phyloP scores from a whole-genome alignment of 306 rosid species.

The Cicer yamashitae region DNA sequence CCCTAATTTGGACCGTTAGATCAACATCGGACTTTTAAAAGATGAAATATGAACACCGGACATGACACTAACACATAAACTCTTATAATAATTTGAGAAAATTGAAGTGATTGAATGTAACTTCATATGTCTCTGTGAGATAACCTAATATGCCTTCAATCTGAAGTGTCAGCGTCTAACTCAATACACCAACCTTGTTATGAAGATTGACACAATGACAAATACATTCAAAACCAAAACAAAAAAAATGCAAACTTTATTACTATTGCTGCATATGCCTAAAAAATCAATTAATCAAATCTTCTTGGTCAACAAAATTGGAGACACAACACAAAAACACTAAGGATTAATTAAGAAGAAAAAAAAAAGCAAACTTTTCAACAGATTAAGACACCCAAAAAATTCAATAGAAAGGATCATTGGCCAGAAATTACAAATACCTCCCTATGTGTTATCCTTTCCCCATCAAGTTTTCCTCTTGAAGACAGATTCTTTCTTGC shows the following conservation, averaged over 20 bases:
- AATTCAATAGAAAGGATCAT: conserved; percentile 11
- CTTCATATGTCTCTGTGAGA: no score
- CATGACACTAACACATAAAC: no score
- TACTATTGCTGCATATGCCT: background rate
- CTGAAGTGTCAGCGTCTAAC: no score
- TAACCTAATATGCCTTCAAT: no score
- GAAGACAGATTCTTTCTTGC: conserved; percentile 68
- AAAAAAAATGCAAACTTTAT: background rate
- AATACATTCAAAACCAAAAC: background rate
- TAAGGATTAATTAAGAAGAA: background rate
- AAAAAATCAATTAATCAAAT: conserved; percentile 3
- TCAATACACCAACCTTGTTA: no score
- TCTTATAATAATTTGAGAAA: no score
- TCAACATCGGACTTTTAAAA: background rate
- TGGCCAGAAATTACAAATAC: conserved; percentile 38
- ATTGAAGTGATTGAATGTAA: no score
- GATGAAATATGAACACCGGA: no score
- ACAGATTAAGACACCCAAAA: conserved; percentile 3
- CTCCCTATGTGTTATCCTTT: conserved; percentile 70
- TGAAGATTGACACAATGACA: background rate
- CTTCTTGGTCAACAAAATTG: background rate
- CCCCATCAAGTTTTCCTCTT: conserved; percentile 81
- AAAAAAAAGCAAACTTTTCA: background rate
- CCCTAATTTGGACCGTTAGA: background rate
- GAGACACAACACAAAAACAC: background rate